A percentile compares a stretch with the other conserved stretches of the same genome.
Conservation (phyloP, 2,329 filamentous ascomycete species). For the Fusarium tuaranense region DNA sequence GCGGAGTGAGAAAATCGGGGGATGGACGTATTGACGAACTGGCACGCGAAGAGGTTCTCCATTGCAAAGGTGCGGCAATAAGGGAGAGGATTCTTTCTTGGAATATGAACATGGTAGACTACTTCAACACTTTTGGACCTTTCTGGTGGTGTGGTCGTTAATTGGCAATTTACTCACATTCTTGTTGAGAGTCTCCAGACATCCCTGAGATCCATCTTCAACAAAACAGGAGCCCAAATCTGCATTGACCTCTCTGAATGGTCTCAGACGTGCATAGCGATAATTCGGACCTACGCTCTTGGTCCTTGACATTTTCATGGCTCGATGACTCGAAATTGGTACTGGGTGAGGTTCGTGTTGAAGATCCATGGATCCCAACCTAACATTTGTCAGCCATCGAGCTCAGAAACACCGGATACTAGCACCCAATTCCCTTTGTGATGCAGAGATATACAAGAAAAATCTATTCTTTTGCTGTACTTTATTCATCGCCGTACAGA, state of each 20-base stretch:
- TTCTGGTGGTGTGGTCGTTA: not conserved
- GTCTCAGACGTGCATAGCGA: not conserved
- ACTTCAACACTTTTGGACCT: not conserved
- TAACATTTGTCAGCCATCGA: not conserved
- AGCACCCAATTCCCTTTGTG: not conserved
- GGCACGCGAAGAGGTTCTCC: not conserved
- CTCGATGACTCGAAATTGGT: not conserved
- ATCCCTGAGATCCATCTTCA: too few relatives aligned
- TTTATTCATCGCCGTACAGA: slow-evolving; percentile 39
- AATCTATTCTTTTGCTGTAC: slow-evolving; percentile 40
- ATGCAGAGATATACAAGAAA: slow-evolving; percentile 1
- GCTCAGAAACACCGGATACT: not conserved
- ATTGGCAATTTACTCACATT: not conserved
- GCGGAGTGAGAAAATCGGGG: not conserved
- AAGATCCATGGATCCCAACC: not conserved
- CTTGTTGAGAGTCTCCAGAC: rapidly evolving
- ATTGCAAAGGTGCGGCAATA: not conserved
- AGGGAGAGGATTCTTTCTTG: not conserved
- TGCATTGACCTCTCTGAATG: not conserved
- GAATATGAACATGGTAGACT: not conserved
- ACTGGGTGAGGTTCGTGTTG: not conserved
- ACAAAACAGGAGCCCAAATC: not conserved
- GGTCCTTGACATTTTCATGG: not conserved
- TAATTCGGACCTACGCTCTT: not conserved
- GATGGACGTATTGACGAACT: not conserved